A percentile compares a stretch with the other conserved stretches of the same genome.
Conservation (phyloP, 345 rosid species). For the Corchorus olitorius region DNA sequence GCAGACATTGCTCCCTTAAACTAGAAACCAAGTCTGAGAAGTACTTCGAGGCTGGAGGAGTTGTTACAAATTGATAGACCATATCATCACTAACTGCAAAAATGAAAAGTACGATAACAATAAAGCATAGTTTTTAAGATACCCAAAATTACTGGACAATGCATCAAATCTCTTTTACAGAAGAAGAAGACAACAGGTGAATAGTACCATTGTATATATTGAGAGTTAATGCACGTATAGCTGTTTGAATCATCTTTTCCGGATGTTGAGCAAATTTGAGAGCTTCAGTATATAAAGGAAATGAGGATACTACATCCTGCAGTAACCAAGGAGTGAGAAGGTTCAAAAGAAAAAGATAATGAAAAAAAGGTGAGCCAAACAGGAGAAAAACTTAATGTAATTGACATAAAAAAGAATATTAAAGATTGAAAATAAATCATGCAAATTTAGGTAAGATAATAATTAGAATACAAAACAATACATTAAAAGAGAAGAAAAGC, state of each 20-base stretch:
- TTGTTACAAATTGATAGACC: constrained; percentile 54
- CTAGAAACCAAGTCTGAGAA: constrained; percentile 56
- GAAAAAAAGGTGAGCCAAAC: not conserved
- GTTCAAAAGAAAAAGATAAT: not conserved
- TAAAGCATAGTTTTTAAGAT: constrained; percentile 28
- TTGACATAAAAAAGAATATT: not conserved
- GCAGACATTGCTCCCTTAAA: constrained; percentile 50
- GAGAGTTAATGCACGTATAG: constrained; percentile 73
- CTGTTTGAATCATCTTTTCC: constrained; percentile 81
- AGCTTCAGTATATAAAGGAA: constrained; percentile 62
- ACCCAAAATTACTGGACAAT: constrained; percentile 16
- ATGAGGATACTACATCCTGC: constrained; percentile 63
- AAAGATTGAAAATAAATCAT: constrained; percentile 7
- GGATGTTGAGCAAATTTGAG: constrained; percentile 66
- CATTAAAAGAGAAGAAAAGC: not conserved
- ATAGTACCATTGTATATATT: constrained; percentile 56
- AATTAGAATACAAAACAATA: not conserved
- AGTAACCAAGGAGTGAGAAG: constrained; percentile 1
- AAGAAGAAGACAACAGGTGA: constrained; percentile 11
- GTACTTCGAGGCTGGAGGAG: constrained; percentile 58
- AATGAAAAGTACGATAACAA: constrained; percentile 22
- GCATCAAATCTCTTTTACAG: constrained; percentile 12
- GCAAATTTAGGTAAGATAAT: not conserved
- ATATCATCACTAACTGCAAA: constrained; percentile 65
- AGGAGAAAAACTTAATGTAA: constrained; percentile 8